Percentiles rank a stretch among this genome's conserved stretches.
Evolutionary conservation across 768 basidiomycete genomes (phyloP).

Genomic region (Lyophyllum atratum): DNA sequence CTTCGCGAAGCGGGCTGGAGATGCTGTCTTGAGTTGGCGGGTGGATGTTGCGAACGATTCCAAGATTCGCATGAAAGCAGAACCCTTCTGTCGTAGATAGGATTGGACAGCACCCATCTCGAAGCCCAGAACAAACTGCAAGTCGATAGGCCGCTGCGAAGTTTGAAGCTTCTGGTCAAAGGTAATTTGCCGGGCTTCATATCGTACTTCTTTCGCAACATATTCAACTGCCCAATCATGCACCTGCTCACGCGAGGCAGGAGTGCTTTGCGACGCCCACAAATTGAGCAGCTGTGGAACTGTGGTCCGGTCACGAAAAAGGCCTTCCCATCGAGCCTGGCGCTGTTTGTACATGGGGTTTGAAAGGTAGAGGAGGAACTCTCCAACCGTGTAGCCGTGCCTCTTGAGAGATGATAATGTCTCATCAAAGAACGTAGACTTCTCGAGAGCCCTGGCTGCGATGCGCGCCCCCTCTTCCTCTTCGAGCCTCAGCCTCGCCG

Average conservation of each 20-base stretch:
- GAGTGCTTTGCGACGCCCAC: no score
- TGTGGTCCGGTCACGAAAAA: slow-evolving; percentile 19
- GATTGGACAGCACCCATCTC: neutral
- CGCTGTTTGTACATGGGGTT: slow-evolving; percentile 22
- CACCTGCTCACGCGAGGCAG: neutral
- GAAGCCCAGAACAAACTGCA: slow-evolving; percentile 14
- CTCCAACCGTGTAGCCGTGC: slow-evolving; percentile 12
- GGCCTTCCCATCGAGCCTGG: slow-evolving; percentile 18
- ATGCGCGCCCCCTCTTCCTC: neutral
- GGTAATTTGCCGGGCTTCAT: no score
- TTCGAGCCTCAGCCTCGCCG: neutral
- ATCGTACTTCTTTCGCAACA: no score
- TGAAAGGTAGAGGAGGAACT: slow-evolving; percentile 27
- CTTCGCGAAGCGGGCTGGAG: slow-evolving; percentile 3
- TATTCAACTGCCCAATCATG: no score
- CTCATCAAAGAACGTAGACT: no score
- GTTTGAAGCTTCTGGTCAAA: no score
- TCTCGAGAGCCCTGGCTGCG: no score
- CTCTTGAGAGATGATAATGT: slow-evolving; percentile 4
- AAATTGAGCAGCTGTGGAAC: no score
- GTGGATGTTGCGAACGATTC: slow-evolving; percentile 22
- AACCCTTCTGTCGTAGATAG: slow-evolving; percentile 2
- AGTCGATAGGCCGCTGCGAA: no score
- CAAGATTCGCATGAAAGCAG: slow-evolving; percentile 13
- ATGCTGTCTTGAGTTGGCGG: neutral